Evolutionary conservation across 208 protist genomes (phyloP).

Genomic region (Wallacemonas sp.): DNA sequence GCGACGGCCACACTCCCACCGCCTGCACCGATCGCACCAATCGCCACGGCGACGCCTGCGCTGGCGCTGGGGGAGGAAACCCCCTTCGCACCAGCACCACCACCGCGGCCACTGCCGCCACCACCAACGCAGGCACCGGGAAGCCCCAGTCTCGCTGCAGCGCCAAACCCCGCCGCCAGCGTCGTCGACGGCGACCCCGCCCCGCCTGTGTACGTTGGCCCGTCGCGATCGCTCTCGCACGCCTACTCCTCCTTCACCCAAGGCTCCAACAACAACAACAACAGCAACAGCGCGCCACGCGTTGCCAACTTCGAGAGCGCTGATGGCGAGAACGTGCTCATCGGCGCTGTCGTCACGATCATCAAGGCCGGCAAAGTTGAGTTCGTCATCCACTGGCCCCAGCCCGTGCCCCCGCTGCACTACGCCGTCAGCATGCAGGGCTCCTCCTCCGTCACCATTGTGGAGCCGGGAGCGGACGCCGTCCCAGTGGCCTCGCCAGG

Average conservation of each 20-base stretch:
- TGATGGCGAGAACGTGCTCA: constrained; percentile 13
- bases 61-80: neutral
- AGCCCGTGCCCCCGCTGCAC: constrained; percentile 70
- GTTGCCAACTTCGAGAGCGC: neutral
- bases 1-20: neutral
- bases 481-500: neutral
- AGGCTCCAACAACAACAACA: constrained; percentile 7
- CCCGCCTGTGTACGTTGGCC: constrained; percentile 7
- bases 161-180: neutral
- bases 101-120: neutral
- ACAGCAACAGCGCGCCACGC: neutral
- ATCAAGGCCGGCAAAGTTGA: constrained; percentile 32
- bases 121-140: neutral
- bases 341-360: constrained; percentile 53
- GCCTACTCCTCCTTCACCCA: constrained; percentile 9
- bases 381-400: constrained; percentile 63
- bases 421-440: constrained; percentile 86
- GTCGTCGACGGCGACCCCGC: neutral
- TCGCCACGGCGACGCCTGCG: neutral
- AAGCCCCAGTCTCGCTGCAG: neutral
- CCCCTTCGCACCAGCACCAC: neutral
- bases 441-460: constrained; percentile 62
- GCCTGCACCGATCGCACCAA: neutral
- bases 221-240: constrained; percentile 8
- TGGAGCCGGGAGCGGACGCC: constrained; percentile 16